Base-by-base conservation (phyloP, 1,139 yeast species). In the Taphrina wiesneri region DNA sequence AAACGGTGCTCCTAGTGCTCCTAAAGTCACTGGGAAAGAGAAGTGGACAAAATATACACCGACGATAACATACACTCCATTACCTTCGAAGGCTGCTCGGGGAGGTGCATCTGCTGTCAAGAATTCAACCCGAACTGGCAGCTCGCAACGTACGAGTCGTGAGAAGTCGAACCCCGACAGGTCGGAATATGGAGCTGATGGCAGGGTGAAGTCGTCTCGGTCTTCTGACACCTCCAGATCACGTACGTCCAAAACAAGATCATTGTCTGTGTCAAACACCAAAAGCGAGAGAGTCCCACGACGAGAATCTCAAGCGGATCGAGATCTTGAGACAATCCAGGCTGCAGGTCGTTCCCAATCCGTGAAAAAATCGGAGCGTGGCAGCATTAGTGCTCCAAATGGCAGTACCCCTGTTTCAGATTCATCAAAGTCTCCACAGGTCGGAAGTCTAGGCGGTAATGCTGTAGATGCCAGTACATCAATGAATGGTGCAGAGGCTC, bases 41-140 rank as follows among this genome's bases (percentile, higher is more conserved):
- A 61, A 65, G 41, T 65, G 67, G 67, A 67, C 63, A 17, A 45
- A 62, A 36, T 60, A 60, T 53, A 65, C 56, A 13, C 67, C 67
- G 11, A 65, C 60, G 23, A 65, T 65, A 19, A 65, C 63, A 19
- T 53, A 60, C 30, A 51, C 64, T 13, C 64, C 64, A 4, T 32
- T 60, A 17, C 57, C 64, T 6, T 46, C 63, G 5, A 47, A 39
- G 17, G 39, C 51, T 21, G 57, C 47, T 23, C 57, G 64, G 2
- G 64, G 64, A 30, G 57, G 43, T 28, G 64, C 51, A 4, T 39
- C 32, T 49, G 49, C 30, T 19, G 19, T 26, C 2, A 54, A 54
- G 47, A n/a, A 17, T 23, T 11, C 46, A 13, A 17, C 49, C 1
- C 59, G 59, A 21, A 11, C 17, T 34, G 34, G 59, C 23, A 9